phyloP scores from a whole-genome alignment of 495 filamentous ascomycete species.

The Penicillium silybi region DNA sequence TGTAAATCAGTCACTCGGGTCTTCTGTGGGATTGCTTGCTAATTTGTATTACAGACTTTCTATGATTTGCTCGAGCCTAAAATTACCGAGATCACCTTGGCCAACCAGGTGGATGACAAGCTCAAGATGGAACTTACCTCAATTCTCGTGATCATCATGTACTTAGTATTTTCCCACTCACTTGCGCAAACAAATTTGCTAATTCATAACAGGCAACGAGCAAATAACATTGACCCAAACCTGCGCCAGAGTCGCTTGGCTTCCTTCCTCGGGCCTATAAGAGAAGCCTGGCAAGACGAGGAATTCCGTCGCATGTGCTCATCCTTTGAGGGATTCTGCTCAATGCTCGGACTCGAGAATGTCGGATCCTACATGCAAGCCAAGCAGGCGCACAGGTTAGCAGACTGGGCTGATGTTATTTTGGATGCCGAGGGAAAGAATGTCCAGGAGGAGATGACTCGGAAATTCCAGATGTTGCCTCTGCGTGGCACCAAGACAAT shows the following conservation, averaged over 20 bases:
- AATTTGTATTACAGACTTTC: constrained; percentile 43
- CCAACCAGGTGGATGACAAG: constrained; percentile 70
- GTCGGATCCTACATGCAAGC: constrained; percentile 74
- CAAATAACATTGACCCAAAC: constrained; percentile 65
- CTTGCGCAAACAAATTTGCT: too few species aligned
- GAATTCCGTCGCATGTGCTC: constrained; percentile 62
- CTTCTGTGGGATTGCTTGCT: too few species aligned
- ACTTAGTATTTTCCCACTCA: too few species aligned
- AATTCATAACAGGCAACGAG: constrained; percentile 53
- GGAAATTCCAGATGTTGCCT: constrained; percentile 69
- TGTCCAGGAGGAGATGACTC: constrained; percentile 66
- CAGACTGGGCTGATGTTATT: constrained; percentile 74
- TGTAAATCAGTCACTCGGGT: too few species aligned
- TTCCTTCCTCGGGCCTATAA: constrained; percentile 73
- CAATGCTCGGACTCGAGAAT: constrained; percentile 70
- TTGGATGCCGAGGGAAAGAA: constrained; percentile 76
- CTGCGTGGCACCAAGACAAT: constrained; percentile 85
- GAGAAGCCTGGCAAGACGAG: constrained; percentile 72
- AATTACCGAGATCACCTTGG: constrained; percentile 73
- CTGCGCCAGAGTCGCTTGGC: constrained; percentile 61
- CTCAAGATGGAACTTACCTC: constrained; percentile 66
- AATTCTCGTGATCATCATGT: constrained; percentile 82
- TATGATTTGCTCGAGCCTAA: constrained; percentile 83
- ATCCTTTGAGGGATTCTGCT: constrained; percentile 76
- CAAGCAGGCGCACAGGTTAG: constrained; percentile 67